Evolutionary conservation across 192 early-diverging fungal genomes (phyloP), one percentile per base, ranked within the genome.

Genomic region (Linnemannia exigua): DNA sequence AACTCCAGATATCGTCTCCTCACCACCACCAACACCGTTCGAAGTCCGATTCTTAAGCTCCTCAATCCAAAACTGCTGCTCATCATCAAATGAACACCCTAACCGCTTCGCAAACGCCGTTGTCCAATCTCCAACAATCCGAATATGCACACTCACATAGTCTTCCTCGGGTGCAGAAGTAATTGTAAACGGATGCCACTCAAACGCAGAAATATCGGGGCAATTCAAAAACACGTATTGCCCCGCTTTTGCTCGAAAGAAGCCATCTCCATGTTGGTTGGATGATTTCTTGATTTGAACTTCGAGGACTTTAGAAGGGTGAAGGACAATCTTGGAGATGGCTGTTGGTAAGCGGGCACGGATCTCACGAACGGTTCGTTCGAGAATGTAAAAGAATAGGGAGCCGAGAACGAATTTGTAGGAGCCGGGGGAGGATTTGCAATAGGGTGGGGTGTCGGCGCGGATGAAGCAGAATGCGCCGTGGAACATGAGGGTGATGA

Each of bases 401-500:
- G 93, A 92, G 19, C 83, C 89, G 19, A 96, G 82, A 90, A 94
- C 94, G 89, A 92, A 97, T 87, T 95, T 97, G 95, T 95, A 97
- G 75, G 95, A 96, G 0, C 91, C 90, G 14, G 93, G 93, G 33
- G 94, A 95, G 36, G 92, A 92, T 50, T 90, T 90, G 90, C 96
- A 97, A 75, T 91, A 91, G 35, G 92, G 91, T 54, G 89, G 89
- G 47, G 76, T 67, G 68, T 94, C 90, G 31, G 91, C 87, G 82
- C 94, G 95, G 84, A 97, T 92, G 81, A 97, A 92, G 83, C 96
- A 97, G 87, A 96, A 97, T 2, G 92, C 91, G 12, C 96, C 96
- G 88, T 96, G 96, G 83, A 95, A 92, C 61, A 95, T 92, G 25
- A 93, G 90, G 35, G 91, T 93, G 50, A 93, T 93, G 88, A 97